A percentile compares a stretch with the other conserved stretches of the same genome.
Conservation (phyloP, 352 stramenopile species). For the Phytophthora citrophthora region DNA sequence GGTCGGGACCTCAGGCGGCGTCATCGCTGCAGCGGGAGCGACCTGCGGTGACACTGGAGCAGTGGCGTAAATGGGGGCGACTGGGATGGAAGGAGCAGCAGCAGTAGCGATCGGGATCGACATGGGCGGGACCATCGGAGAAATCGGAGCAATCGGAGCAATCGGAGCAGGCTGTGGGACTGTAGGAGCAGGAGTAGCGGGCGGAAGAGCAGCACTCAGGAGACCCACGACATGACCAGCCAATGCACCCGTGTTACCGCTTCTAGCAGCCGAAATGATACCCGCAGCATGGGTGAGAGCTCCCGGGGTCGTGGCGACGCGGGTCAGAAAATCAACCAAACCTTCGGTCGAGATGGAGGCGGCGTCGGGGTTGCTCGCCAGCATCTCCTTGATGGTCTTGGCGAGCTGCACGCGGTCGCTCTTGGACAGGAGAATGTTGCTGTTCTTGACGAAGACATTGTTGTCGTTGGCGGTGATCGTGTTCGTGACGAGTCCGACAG, state of each 20-base stretch:
- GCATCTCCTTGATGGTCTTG: neutral
- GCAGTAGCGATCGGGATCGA: neutral
- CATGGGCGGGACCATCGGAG: neutral
- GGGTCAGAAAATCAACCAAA: neutral
- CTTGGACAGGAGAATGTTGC: constrained; percentile 18
- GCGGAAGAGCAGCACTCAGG: neutral
- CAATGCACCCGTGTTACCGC: neutral
- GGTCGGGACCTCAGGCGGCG: neutral
- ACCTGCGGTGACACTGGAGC: neutral
- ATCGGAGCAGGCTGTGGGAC: neutral
- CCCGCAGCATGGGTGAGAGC: neutral
- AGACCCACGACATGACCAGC: neutral
- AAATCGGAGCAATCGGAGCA: neutral
- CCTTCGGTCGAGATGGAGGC: neutral
- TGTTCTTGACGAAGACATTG: constrained; percentile 7
- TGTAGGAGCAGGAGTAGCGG: too few relatives aligned
- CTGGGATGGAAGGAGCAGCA: neutral
- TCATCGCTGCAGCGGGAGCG: neutral
- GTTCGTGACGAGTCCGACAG: constrained; percentile 13
- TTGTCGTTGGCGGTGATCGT: constrained; percentile 2
- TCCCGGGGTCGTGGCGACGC: neutral
- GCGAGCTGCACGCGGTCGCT: constrained; percentile 24
- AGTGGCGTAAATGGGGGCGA: neutral
- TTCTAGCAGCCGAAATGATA: neutral
- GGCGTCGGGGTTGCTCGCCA: neutral